Evolutionary conservation across 495 filamentous ascomycete species (phyloP), one percentile per base, ranked within the genome.

Genomic region (Clohesyomyces aquaticus): DNA sequence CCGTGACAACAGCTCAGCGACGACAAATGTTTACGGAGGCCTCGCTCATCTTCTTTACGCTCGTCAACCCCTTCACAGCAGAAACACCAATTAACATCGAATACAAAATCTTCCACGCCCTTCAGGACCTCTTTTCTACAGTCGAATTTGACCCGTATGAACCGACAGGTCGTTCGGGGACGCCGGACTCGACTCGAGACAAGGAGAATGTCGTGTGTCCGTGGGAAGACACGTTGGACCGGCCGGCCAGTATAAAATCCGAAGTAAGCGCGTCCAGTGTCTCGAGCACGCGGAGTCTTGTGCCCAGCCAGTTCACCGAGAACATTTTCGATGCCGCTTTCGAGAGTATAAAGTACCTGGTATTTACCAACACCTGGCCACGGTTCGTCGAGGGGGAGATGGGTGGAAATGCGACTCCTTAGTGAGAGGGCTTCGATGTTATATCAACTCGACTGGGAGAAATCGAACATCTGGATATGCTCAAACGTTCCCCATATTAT

Each of bases 31-130:
- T 69, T 52, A 59, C 60, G 22, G 69, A 74, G 35, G 74, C 73
- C 11, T 60, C 63, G 1, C 50, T 72, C 41, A 75, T 75, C 64
- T 76, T 68, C 57, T 71, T 73, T 51, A 63, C 67, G 18, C 63
- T 73, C 26, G 57, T 76, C 29, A 63, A 71, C 27, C 65, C 69
- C 26, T 61, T 61, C 54, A 76, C 74, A 0, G 73, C 74, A 16
- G 60, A 70, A 38, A 71, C 71, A 18, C 62, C 65, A 6, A 74
- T 76, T 63, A 76, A 76, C 57, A 69, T 76, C 56, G 71, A 76
- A 16, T 66, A 63, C 52, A 65, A 71, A 28, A 67, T 68, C 57
- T 68, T 65, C 59, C 43, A 47, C 12, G 41, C 43, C 0, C 66
- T 75, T 1, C 62, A 69, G 25, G 21, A 11, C 29, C 57, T 64